Conservation (phyloP, 106 monocot species). For the Cymbidium sinense region DNA sequence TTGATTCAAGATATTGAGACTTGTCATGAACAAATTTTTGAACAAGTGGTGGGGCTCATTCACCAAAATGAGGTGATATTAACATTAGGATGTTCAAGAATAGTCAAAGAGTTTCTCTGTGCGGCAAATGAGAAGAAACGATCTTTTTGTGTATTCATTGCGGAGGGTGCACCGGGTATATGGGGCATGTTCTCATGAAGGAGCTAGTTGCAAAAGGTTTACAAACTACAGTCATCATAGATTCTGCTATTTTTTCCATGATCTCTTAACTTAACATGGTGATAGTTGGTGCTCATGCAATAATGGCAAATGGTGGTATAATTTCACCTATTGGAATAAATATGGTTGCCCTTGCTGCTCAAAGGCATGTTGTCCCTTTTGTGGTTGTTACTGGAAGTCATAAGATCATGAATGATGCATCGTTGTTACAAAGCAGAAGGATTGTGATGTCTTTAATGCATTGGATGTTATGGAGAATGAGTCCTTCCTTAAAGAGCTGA, state of each 20-base stretch:
- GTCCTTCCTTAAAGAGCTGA: too few species aligned
- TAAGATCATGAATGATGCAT: too few species aligned
- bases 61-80: slow-evolving; percentile 99
- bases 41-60: slow-evolving; percentile 96
- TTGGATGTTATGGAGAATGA: too few species aligned
- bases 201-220: slow-evolving; percentile 86
- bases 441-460: too few species aligned
- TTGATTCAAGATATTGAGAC: slow-evolving; percentile 84
- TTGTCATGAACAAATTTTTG: slow-evolving; percentile 90
- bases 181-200: slow-evolving; percentile 94
- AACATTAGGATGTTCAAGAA: slow-evolving; percentile 89
- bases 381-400: slow-evolving; percentile 97
- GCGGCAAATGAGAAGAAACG: slow-evolving; percentile 96
- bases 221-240: slow-evolving; percentile 90
- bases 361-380: slow-evolving; percentile 98
- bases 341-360: slow-evolving; percentile 95
- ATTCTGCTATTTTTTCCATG: slow-evolving; percentile 99
- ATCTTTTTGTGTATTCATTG: slow-evolving; percentile 89
- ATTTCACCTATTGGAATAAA: slow-evolving; percentile 91
- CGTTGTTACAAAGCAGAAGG: too few species aligned
- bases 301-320: slow-evolving; percentile 97
- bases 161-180: slow-evolving; percentile 96
- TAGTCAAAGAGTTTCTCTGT: slow-evolving; percentile 91
- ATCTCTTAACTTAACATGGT: slow-evolving; percentile 99
- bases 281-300: slow-evolving; percentile 98